Conservation (phyloP, 129 eudicot species). For the Heracleum sosnowskyi region DNA sequence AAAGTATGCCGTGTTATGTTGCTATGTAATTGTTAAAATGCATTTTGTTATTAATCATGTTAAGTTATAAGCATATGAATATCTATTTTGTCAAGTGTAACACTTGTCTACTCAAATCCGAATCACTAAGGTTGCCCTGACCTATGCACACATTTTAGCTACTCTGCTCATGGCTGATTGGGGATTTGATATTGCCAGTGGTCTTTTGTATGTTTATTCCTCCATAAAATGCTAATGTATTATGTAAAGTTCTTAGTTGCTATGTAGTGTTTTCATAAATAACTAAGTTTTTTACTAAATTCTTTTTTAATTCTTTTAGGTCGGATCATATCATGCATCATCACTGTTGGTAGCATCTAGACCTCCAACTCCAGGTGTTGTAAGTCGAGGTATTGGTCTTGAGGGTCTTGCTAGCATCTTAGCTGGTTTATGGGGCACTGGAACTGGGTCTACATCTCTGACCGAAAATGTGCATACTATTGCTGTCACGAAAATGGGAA, state of each 20-base stretch:
- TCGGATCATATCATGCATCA: slow-evolving; percentile 94
- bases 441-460: slow-evolving; percentile 83
- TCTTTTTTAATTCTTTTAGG: slow-evolving; percentile 26
- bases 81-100: not conserved
- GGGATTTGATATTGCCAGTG: not conserved
- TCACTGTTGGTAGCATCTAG: slow-evolving; percentile 88
- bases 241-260: not conserved
- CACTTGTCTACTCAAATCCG: not conserved
- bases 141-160: not conserved
- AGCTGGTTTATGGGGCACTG: slow-evolving; percentile 96
- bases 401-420: slow-evolving; percentile 79
- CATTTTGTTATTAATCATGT: not conserved
- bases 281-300: no score
- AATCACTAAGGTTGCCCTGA: not conserved
- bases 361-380: slow-evolving; percentile 90
- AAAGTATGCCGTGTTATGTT: not conserved
- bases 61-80: not conserved
- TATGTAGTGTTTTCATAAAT: not conserved
- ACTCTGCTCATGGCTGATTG: not conserved
- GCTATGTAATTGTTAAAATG: not conserved
- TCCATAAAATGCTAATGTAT: not conserved
- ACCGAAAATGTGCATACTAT: slow-evolving; percentile 96
- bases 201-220: not conserved
- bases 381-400: slow-evolving; percentile 92
- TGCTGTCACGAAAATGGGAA: slow-evolving; percentile 98